These are phyloP conservation scores for Sporothrix brasiliensis DNA, from an alignment of 2,329 filamentous ascomycete species.

Conservation along the genomic window DNA sequence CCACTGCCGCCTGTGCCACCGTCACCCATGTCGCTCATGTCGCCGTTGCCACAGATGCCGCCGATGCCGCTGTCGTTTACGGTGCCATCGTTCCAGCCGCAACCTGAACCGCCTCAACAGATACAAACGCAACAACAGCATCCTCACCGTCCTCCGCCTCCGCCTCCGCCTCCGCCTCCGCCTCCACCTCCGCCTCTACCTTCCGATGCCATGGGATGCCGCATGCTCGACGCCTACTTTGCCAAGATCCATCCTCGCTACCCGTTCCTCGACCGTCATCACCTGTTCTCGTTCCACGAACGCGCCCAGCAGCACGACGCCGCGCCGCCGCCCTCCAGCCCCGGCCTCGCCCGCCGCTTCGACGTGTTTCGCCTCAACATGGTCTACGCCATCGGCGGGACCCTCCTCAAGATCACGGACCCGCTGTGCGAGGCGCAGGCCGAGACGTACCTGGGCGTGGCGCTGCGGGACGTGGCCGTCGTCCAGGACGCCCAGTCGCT, in stretches of 20 bases:
- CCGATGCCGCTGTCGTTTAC: neutral
- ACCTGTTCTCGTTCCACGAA: conserved; percentile 50
- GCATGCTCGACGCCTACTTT: conserved; percentile 37
- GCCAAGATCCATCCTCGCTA: conserved; percentile 48
- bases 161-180: too few relatives aligned
- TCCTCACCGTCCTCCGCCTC: neutral
- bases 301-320: conserved; percentile 41
- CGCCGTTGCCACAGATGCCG: too few relatives aligned
- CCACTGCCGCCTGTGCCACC: neutral
- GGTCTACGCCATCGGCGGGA: conserved; percentile 56
- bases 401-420: conserved; percentile 52
- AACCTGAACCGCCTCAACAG: too few relatives aligned
- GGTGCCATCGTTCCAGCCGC: neutral
- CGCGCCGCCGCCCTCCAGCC: conserved; percentile 33
- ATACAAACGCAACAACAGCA: neutral
- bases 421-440: conserved; percentile 36
- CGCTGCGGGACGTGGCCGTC: conserved; percentile 52
- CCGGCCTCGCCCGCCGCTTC: conserved; percentile 43
- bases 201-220: conserved; percentile 15
- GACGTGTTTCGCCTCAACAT: conserved; percentile 55
- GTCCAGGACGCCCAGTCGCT: conserved; percentile 49
- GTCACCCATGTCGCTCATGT: neutral
- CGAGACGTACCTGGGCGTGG: conserved; percentile 53
- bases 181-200: neutral
- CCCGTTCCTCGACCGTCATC: conserved; percentile 52